Conservation (phyloP, 352 stramenopile genomes). For the Globisporangium splendens region DNA sequence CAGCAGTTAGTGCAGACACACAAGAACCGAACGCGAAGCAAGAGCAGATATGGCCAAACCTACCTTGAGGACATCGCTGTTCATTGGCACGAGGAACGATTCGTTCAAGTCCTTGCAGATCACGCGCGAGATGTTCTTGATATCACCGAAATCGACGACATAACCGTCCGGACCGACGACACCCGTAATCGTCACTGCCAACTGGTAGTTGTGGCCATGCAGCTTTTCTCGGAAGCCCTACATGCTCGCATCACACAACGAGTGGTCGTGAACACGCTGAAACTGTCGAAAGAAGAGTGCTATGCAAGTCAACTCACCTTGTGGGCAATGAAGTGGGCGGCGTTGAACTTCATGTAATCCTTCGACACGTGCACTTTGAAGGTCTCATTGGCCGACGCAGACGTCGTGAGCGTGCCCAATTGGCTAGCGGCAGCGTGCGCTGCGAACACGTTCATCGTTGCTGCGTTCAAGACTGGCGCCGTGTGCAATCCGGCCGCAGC, state of each 20-base stretch:
- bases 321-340: constrained; percentile 88
- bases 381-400: constrained; percentile 57
- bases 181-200: constrained; percentile 89
- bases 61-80: constrained; percentile 91
- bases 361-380: constrained; percentile 89
- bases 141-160: constrained; percentile 97
- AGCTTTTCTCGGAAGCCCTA: constrained; percentile 95
- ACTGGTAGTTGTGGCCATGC: constrained; percentile 97
- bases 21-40: not conserved
- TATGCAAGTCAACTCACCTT: constrained; percentile 38
- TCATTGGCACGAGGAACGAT: constrained; percentile 95
- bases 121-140: constrained; percentile 93
- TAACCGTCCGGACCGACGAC: constrained; percentile 92
- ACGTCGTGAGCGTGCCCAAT: constrained; percentile 16
- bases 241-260: constrained; percentile 2
- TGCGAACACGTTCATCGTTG: constrained; percentile 7
- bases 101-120: constrained; percentile 98
- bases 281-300: no score
- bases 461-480: constrained; percentile 1
- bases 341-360: constrained; percentile 92
- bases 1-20: not conserved
- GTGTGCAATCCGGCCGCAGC: constrained; percentile 4
- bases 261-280: no score
- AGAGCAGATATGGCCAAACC: not conserved
- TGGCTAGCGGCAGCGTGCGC: constrained; percentile 8